Conservation (phyloP, 2,329 filamentous ascomycete species). For the Sporothrix phasma region DNA sequence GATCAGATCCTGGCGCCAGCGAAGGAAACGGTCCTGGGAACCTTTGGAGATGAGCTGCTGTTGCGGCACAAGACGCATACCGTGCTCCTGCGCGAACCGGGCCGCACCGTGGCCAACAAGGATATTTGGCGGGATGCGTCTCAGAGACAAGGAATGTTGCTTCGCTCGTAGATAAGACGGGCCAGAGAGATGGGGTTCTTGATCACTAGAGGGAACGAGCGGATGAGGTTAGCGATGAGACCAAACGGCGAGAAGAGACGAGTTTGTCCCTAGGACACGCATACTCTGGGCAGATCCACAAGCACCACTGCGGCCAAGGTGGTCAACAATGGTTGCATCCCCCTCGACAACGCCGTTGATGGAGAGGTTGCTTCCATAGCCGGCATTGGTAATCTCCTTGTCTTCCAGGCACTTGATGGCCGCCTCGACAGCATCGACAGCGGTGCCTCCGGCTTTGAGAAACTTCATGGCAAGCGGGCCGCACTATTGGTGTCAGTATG, state of each 20-base stretch:
- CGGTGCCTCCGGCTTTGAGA: conserved; percentile 65
- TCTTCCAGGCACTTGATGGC: conserved; percentile 85
- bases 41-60: conserved; percentile 71
- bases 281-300: conserved; percentile 82
- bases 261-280: conserved; percentile 19
- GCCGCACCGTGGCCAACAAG: conserved; percentile 78
- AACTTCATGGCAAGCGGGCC: conserved; percentile 70
- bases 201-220: conserved; percentile 51
- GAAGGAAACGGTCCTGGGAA: conserved; percentile 65
- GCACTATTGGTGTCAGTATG: conserved; percentile 44
- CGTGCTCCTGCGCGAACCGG: conserved; percentile 73
- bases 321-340: conserved; percentile 87
- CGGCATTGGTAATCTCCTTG: conserved; percentile 90
- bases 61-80: conserved; percentile 62
- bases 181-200: conserved; percentile 88
- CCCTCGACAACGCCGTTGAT: conserved; percentile 89
- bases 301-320: conserved; percentile 81
- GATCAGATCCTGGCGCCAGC: conserved; percentile 68
- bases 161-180: conserved; percentile 68
- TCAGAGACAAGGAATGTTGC: conserved; percentile 66
- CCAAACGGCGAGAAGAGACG: too few relatives aligned
- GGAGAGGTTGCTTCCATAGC: conserved; percentile 88
- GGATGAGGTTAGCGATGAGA: background rate
- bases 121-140: conserved; percentile 85
- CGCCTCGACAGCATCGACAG: conserved; percentile 81